phyloP scores from a whole-genome alignment of 495 filamentous ascomycete species.

The Annulohypoxylon bovei region DNA sequence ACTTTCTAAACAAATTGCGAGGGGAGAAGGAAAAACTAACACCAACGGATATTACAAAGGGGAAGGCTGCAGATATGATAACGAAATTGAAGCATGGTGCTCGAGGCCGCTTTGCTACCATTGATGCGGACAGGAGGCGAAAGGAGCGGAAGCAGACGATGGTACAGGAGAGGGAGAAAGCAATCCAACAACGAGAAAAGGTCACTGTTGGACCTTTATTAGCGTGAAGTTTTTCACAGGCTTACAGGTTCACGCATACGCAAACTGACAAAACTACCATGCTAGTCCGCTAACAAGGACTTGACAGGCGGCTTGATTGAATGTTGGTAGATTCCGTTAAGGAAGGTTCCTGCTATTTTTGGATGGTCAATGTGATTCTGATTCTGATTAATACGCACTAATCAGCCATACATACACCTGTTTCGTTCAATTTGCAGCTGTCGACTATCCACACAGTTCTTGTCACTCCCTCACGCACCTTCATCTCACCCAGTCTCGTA shows the following conservation, averaged over 20 bases:
- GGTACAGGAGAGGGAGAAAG: constrained; percentile 54
- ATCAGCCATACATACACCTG: background rate
- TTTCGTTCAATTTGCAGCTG: background rate
- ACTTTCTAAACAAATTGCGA: constrained; percentile 74
- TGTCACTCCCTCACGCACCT: background rate
- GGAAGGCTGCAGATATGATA: constrained; percentile 90
- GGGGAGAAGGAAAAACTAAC: constrained; percentile 64
- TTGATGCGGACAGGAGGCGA: constrained; percentile 61
- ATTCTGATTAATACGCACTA: background rate
- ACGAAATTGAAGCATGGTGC: constrained; percentile 89
- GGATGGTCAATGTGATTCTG: background rate
- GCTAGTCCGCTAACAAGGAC: background rate
- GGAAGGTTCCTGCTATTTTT: background rate
- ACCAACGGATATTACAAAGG: constrained; percentile 72
- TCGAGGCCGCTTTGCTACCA: constrained; percentile 69
- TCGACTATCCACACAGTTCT: background rate
- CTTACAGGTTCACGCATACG: constrained; percentile 17
- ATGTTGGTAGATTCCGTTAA: background rate
- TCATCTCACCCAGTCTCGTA: background rate
- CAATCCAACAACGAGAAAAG: constrained; percentile 57
- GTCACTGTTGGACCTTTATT: constrained; percentile 76
- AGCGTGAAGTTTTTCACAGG: constrained; percentile 16
- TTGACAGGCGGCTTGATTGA: background rate
- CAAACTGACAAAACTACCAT: background rate
- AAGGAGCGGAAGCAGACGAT: constrained; percentile 53